Base-by-base conservation (phyloP, 345 rosid species). In the Nasturtium officinale region DNA sequence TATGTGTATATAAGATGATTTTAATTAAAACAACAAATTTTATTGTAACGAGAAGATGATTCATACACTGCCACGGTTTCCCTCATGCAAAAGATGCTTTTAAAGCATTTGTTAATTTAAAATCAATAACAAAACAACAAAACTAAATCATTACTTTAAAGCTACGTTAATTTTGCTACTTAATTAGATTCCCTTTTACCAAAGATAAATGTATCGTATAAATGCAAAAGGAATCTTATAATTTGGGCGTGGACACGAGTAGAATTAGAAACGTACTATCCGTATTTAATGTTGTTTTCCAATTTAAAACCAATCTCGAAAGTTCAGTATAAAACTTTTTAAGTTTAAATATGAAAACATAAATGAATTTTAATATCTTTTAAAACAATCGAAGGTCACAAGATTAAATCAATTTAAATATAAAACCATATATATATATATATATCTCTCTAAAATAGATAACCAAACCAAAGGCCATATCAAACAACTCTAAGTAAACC, bases 51-150 rank as follows among this genome's bases (percentile, higher is more conserved):
- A 77, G 76, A 70, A 77, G 80, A 70, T 70, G 67, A 63, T 76
- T 70, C 71, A 76, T 70, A 71, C 71, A 77, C 71, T 76, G 76
- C 65, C 67, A 76, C 66, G 28, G 80, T 70, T 70, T 71, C 72
- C 70, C 80, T 77, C 76, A 77, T 77, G 80, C 76, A 70, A 57
- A 65, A 77, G 61, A 77, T 77, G 76, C 67, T 55, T 70, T 76
- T 55, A 2, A 21, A 51, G 38, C 56, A 67, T 67, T 57, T 55
- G 16, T 46, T 47, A 8, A 65, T 35, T 38, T 12, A 35, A 76
- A 76, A 68, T 11, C 33, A 53, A 9, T 46, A 54, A 61, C 33
- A 61, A 69, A 54, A 69, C 23, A 69, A 53, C 46, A 62, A 76
- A 76, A 55, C 9, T 70, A 21, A 76, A 76, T 37, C 61, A 64